Base-by-base conservation (phyloP, 202 grass and related monocot genomes). In the Schoenoplectus triqueter region DNA sequence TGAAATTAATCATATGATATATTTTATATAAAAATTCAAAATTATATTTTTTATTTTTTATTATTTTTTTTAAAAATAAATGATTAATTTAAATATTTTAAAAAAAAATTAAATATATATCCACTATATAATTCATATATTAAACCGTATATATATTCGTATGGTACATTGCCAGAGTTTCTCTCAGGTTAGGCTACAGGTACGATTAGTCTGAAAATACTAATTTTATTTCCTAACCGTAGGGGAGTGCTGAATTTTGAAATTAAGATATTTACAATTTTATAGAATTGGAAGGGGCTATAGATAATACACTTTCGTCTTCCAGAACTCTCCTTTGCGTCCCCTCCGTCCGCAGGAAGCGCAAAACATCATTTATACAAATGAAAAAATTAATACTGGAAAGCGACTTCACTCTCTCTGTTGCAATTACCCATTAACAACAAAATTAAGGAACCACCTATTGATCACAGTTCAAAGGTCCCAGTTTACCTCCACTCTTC, bases 401-500 rank as follows among this genome's bases (percentile, higher is more conserved):
- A 76, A 55, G 73, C 50, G 22, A 76, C 20, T 20, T 2, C 73
- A 76, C 4, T 78, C 42, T 17, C 10, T 55, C 3, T 59, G 10
- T 54, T 75, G 10, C 48, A 75, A 52, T 57, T 57, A 41, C 19
- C 1, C 72, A 77, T 21, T 10, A 11, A 13, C 2, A 76, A 76
- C 73, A 76, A 76, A 55, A 39, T 15, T 40, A 57, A 77, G 21
- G 7, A 78, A 78, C 73, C 51, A 42, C 59, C 52, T 56, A 17
- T 52, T 60, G 74, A 78, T 57, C 11, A 3, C 41, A 39, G 6
- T 78, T 78, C 52, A 44, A 78, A 59, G 74, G 2, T 59, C 52
- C 74, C 74, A 59, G 13, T 60, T 78, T 78, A 9, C 74, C 74
- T 78, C 74, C 74, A 78, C 73, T 17, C 74, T 78, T 78, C 73